A percentile compares a stretch with the other conserved stretches of the same genome.
These are phyloP conservation scores for Colletotrichum neosansevieriae DNA, from an alignment of 2,329 filamentous ascomycete genomes.

Conservation along the genomic window DNA sequence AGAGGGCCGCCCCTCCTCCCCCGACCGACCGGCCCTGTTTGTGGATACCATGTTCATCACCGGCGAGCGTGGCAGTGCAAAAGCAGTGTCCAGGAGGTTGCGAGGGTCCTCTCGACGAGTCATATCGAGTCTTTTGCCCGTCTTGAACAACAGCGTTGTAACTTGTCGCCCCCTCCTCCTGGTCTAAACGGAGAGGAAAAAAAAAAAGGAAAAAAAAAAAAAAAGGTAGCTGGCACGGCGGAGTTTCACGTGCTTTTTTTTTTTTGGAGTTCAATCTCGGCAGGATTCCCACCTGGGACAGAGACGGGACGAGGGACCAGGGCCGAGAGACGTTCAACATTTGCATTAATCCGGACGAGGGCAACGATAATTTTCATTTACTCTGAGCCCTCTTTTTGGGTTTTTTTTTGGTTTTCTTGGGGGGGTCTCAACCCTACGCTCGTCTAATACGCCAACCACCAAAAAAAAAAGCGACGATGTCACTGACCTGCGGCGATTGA, in stretches of 20 bases:
- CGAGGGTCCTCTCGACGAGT: constrained; percentile 21
- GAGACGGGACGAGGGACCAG: constrained; percentile 12
- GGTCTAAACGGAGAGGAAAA: too few species aligned
- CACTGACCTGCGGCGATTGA: constrained; percentile 22
- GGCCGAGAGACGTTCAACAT: neutral
- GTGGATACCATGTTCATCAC: constrained; percentile 22
- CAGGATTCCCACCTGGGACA: constrained; percentile 21
- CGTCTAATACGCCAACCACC: neutral
- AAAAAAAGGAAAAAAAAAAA: neutral
- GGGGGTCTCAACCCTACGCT: neutral
- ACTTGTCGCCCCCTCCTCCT: neutral
- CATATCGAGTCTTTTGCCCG: constrained; percentile 8
- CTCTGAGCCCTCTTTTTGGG: neutral
- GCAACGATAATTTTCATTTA: neutral
- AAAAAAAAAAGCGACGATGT: constrained; percentile 9
- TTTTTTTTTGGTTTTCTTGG: too few species aligned
- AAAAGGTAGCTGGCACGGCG: neutral
- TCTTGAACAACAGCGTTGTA: neutral
- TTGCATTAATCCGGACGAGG: constrained; percentile 1
- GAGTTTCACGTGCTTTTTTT: constrained; percentile 28
- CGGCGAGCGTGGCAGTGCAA: constrained; percentile 32
- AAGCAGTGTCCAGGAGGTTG: constrained; percentile 30
- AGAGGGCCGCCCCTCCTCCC: constrained; percentile 9
- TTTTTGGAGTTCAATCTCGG: constrained; percentile 29
- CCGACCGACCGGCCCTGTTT: constrained; percentile 23